phyloP scores from a whole-genome alignment of 2,329 filamentous ascomycete species.

The Keithomyces neogunnii region DNA sequence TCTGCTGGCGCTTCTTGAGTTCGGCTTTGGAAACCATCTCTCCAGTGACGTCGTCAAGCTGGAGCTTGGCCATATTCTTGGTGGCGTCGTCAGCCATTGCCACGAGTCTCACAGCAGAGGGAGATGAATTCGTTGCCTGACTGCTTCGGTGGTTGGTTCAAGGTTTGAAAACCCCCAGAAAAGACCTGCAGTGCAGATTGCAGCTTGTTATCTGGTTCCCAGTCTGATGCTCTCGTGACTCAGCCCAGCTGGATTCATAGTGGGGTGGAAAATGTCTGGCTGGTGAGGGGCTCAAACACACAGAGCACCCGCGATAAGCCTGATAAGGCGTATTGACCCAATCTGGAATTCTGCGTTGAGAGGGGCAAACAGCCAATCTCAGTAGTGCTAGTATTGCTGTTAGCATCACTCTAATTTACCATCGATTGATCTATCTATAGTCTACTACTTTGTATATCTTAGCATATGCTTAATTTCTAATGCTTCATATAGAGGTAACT shows the following conservation, averaged over 20 bases:
- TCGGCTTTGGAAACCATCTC: constrained; percentile 57
- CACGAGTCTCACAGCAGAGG: background rate
- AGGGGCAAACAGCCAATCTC: background rate
- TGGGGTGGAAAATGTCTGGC: constrained; percentile 1
- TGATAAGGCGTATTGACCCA: background rate
- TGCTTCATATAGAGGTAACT: too few relatives aligned
- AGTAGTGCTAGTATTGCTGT: background rate
- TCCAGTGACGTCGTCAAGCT: constrained; percentile 54
- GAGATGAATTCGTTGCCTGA: background rate
- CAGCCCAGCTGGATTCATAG: background rate
- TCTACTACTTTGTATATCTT: too few relatives aligned
- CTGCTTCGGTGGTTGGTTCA: background rate
- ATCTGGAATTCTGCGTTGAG: background rate
- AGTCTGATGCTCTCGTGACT: background rate
- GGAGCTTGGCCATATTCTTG: constrained; percentile 45
- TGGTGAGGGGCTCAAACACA: background rate
- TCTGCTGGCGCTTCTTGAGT: constrained; percentile 50
- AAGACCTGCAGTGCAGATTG: background rate
- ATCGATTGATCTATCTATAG: too few relatives aligned
- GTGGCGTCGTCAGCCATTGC: constrained; percentile 39
- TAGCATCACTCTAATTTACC: too few relatives aligned
- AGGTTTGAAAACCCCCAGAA: background rate
- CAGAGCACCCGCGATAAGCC: background rate
- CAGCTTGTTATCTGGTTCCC: background rate
- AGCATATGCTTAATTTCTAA: too few relatives aligned